These are phyloP conservation scores for Phytophthora colocasiae DNA, from an alignment of 352 stramenopile genomes.

Conservation along the genomic window DNA sequence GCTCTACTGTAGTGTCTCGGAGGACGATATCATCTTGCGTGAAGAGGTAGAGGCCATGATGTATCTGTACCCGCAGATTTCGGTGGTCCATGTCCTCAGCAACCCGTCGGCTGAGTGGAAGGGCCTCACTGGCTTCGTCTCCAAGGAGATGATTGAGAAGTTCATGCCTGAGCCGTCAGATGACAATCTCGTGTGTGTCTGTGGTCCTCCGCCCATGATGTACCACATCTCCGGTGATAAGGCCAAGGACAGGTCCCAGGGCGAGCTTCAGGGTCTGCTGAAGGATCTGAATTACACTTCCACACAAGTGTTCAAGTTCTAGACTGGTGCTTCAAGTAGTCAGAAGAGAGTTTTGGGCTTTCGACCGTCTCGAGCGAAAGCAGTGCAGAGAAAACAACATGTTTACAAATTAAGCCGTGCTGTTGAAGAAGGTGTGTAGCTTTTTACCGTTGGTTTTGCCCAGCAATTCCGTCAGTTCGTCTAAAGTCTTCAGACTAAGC, in stretches of 20 bases:
- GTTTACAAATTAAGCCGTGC: slow-evolving; percentile 45
- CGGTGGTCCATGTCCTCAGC: slow-evolving; percentile 77
- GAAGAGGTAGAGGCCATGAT: slow-evolving; percentile 86
- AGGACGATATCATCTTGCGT: slow-evolving; percentile 91
- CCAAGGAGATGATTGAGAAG: slow-evolving; percentile 86
- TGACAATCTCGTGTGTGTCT: slow-evolving; percentile 89
- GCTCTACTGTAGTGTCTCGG: slow-evolving; percentile 86
- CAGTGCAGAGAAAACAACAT: slow-evolving; percentile 11
- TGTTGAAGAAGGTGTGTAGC: slow-evolving; percentile 86
- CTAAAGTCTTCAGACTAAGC: slow-evolving; percentile 68
- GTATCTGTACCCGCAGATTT: slow-evolving; percentile 85
- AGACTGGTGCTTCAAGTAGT: slow-evolving; percentile 20
- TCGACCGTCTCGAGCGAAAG: slow-evolving; percentile 23
- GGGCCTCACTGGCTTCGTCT: slow-evolving; percentile 74
- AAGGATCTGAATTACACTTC: slow-evolving; percentile 86
- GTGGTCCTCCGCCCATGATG: slow-evolving; percentile 91
- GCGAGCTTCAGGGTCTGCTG: slow-evolving; percentile 83
- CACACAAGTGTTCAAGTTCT: slow-evolving; percentile 89
- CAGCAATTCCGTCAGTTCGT: slow-evolving; percentile 72
- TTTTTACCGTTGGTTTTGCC: slow-evolving; percentile 80
- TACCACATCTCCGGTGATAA: slow-evolving; percentile 90
- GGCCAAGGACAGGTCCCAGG: slow-evolving; percentile 86
- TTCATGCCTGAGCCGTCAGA: slow-evolving; percentile 81
- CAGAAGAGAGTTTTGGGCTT: slow-evolving; percentile 26
- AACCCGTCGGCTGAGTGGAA: slow-evolving; percentile 75